These are phyloP conservation scores for Phoenix dactylifera DNA, from an alignment of 176 grass and related monocot species.

Conservation along the genomic window DNA sequence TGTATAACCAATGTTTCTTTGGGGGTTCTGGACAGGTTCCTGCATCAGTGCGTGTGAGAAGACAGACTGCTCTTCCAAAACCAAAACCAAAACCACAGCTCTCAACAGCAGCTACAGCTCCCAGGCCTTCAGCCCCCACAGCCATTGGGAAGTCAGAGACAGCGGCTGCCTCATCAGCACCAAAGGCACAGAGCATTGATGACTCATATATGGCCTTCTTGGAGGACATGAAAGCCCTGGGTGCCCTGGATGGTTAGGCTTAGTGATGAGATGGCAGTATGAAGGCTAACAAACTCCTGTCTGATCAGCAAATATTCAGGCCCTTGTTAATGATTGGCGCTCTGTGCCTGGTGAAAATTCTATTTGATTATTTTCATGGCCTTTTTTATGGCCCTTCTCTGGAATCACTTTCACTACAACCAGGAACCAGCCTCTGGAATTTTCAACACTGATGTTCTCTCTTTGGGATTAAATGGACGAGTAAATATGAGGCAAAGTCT, in stretches of 20 bases:
- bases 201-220: conserved; percentile 96
- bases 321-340: no score
- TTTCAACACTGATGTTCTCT: no score
- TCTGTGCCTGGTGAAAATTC: no score
- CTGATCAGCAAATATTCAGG: no score
- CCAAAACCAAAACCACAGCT: conserved; percentile 56
- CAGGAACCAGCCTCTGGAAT: no score
- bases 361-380: no score
- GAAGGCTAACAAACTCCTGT: no score
- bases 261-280: conserved; percentile 6
- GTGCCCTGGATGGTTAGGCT: conserved; percentile 67
- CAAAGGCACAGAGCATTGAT: conserved; percentile 75
- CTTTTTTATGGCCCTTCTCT: no score
- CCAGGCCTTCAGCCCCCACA: conserved; percentile 23
- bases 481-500: no score
- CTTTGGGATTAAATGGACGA: no score
- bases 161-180: conserved; percentile 17
- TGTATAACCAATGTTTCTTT: no score
- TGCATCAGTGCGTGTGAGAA: conserved; percentile 89
- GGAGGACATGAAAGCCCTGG: conserved; percentile 91
- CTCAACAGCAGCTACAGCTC: conserved; percentile 17
- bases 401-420: no score
- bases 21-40: conserved; percentile 42
- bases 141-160: conserved; percentile 32
- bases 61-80: conserved; percentile 73